Conservation (phyloP, 768 basidiomycete genomes). For the Ramaria sp. region DNA sequence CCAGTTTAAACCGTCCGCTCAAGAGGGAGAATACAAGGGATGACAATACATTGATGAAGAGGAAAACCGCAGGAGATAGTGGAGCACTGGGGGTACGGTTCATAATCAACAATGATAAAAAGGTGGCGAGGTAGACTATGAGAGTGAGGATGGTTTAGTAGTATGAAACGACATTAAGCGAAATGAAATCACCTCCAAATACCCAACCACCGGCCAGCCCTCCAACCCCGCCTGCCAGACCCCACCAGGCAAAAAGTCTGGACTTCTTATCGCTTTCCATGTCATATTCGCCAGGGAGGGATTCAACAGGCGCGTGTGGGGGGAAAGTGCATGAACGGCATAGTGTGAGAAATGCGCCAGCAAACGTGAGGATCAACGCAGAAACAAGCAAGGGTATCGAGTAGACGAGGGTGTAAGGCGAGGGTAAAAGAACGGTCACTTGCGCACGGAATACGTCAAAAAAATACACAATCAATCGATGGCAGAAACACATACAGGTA, state of each 20-base stretch:
- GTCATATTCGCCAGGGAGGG: slow-evolving; percentile 22
- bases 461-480: not conserved
- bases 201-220: slow-evolving; percentile 46
- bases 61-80: slow-evolving; percentile 39
- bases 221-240: slow-evolving; percentile 52
- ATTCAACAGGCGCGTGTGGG: slow-evolving; percentile 24
- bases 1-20: slow-evolving; percentile 43
- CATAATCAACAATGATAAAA: slow-evolving; percentile 47
- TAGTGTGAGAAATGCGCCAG: slow-evolving; percentile 63
- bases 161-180: not conserved
- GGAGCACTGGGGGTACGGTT: slow-evolving; percentile 33
- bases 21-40: slow-evolving; percentile 36
- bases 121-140: slow-evolving; percentile 47
- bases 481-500: not conserved
- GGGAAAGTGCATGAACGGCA: slow-evolving; percentile 58
- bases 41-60: slow-evolving; percentile 49
- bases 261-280: slow-evolving; percentile 16
- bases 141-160: slow-evolving; percentile 2
- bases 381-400: slow-evolving; percentile 47
- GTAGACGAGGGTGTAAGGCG: slow-evolving; percentile 44
- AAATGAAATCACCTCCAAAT: slow-evolving; percentile 40
- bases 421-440: slow-evolving; percentile 15
- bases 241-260: slow-evolving; percentile 22
- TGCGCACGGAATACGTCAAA: not conserved
- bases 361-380: slow-evolving; percentile 46